Evolutionary conservation across 495 filamentous ascomycete species (phyloP).

Genomic region (Lineolata rhizophorae): DNA sequence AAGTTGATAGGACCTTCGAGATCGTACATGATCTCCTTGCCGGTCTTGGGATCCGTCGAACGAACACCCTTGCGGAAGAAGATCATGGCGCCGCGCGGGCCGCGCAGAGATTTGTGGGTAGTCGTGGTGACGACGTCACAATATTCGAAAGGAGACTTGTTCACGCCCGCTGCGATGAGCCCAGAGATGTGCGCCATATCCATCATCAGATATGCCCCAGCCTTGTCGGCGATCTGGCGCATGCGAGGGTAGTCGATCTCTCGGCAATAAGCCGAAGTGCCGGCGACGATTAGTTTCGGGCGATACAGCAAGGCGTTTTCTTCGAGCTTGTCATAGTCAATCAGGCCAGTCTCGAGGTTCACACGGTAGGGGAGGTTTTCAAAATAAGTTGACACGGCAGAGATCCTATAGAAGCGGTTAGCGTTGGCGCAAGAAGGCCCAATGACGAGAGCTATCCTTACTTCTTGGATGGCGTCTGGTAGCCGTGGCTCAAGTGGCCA

Average conservation of each 20-base stretch:
- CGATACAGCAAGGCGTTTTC: slow-evolving; percentile 70
- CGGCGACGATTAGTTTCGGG: slow-evolving; percentile 87
- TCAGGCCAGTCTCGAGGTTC: slow-evolving; percentile 51
- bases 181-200: slow-evolving; percentile 99
- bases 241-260: slow-evolving; percentile 82
- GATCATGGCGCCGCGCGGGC: slow-evolving; percentile 90
- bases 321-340: slow-evolving; percentile 82
- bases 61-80: slow-evolving; percentile 89
- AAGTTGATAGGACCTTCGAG: slow-evolving; percentile 86
- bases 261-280: slow-evolving; percentile 85
- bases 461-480: slow-evolving; percentile 86
- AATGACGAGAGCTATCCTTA: slow-evolving; percentile 21
- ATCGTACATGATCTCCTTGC: slow-evolving; percentile 66
- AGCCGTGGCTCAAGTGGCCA: slow-evolving; percentile 94
- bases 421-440: neutral
- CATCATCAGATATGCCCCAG: slow-evolving; percentile 77
- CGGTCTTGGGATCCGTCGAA: slow-evolving; percentile 63
- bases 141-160: slow-evolving; percentile 71
- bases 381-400: slow-evolving; percentile 23
- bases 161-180: slow-evolving; percentile 72
- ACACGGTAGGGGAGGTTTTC: slow-evolving; percentile 25
- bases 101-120: slow-evolving; percentile 88
- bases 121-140: slow-evolving; percentile 97
- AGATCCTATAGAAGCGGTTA: slow-evolving; percentile 16
- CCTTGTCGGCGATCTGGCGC: slow-evolving; percentile 66